phyloP scores from a whole-genome alignment of 2,329 filamentous ascomycete species.

The Monosporascus sp. region DNA sequence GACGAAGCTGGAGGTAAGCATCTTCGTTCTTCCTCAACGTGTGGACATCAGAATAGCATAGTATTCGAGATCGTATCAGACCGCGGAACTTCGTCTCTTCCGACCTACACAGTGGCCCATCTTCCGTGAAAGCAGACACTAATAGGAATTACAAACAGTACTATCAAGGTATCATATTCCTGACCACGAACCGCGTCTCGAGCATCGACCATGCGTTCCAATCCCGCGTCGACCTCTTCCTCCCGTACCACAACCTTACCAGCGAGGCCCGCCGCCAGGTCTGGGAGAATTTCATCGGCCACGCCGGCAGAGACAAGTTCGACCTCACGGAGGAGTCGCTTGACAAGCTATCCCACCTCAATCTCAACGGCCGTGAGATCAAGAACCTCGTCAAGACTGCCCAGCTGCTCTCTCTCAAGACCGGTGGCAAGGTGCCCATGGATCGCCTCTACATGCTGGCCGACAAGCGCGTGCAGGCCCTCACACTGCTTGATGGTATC shows the following conservation, averaged over 20 bases:
- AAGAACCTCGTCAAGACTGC: constrained; percentile 42
- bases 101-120: no score
- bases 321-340: constrained; percentile 24
- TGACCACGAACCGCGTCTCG: constrained; percentile 32
- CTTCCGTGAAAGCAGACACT: constrained; percentile 7
- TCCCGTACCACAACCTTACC: constrained; percentile 27
- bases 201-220: constrained; percentile 32
- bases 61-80: no score
- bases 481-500: constrained; percentile 3
- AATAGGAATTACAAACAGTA: constrained; percentile 27
- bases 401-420: constrained; percentile 28
- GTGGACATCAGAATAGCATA: not conserved
- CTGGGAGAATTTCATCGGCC: constrained; percentile 31
- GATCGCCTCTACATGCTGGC: constrained; percentile 27
- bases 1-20: constrained; percentile 10
- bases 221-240: constrained; percentile 29
- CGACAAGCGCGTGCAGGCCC: constrained; percentile 22
- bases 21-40: not conserved
- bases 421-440: constrained; percentile 20
- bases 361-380: constrained; percentile 46
- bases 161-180: constrained; percentile 32
- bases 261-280: constrained; percentile 24
- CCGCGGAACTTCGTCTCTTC: no score
- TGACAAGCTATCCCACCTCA: constrained; percentile 31
- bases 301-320: constrained; percentile 24